Evolutionary conservation across 257 asterid genomes (phyloP).

Genomic region (Haberlea rhodopensis): DNA sequence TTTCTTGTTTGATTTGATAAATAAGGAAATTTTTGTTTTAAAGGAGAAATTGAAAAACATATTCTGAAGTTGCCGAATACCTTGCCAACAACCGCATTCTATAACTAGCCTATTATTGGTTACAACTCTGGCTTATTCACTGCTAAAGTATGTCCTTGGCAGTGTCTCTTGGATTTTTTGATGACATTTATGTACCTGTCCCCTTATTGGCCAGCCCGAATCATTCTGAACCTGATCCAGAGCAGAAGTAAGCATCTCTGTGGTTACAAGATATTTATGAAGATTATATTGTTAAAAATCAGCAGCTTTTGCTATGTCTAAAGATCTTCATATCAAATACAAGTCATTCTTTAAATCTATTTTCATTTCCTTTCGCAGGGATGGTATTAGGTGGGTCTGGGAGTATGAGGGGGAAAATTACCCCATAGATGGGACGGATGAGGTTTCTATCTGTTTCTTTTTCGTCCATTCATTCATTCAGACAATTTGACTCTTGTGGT

Average conservation of each 20-base stretch:
- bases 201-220: constrained; percentile 38
- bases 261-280: constrained; percentile 6
- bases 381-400: constrained; percentile 66
- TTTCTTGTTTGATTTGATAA: neutral
- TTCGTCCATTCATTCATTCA: constrained; percentile 1
- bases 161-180: constrained; percentile 92
- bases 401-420: constrained; percentile 44
- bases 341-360: constrained; percentile 4
- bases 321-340: neutral
- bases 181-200: constrained; percentile 59
- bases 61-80: neutral
- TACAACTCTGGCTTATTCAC: constrained; percentile 10
- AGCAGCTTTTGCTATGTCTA: neutral
- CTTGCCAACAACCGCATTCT: neutral
- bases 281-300: neutral
- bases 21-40: constrained; percentile 1
- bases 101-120: neutral
- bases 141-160: constrained; percentile 27
- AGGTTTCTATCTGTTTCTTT: constrained; percentile 45
- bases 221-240: constrained; percentile 63
- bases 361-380: constrained; percentile 25
- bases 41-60: constrained; percentile 2
- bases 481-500: constrained; percentile 11
- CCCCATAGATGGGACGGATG: constrained; percentile 61
- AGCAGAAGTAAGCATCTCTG: constrained; percentile 44